Conservation (phyloP, 2,329 filamentous ascomycete species). For the Colletotrichum salicis region DNA sequence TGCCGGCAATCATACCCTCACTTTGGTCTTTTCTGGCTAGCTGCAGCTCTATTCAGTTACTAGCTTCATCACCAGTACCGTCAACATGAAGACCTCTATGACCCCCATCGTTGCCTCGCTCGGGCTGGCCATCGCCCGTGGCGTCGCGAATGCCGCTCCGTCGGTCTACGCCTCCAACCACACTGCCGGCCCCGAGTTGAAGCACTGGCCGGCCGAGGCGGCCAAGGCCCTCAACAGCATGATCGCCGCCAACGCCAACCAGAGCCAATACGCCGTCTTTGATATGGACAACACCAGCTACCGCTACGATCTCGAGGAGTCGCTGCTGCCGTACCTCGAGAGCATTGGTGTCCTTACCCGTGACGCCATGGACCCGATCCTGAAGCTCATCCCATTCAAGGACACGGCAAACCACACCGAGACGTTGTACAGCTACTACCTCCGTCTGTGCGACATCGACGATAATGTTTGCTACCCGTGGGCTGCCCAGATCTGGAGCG, state of each 20-base stretch:
- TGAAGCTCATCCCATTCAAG: slow-evolving; percentile 55
- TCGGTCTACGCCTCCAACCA: slow-evolving; percentile 23
- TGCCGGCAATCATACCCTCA: slow-evolving; percentile 10
- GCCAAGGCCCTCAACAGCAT: slow-evolving; percentile 49
- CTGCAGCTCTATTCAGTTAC: slow-evolving; percentile 7
- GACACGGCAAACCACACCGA: slow-evolving; percentile 51
- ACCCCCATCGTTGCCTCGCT: slow-evolving; percentile 25
- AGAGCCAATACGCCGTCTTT: slow-evolving; percentile 51
- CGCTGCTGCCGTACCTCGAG: slow-evolving; percentile 55
- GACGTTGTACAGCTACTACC: slow-evolving; percentile 57
- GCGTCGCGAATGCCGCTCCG: slow-evolving; percentile 23
- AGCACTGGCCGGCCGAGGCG: slow-evolving; percentile 50
- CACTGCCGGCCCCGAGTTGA: slow-evolving; percentile 36
- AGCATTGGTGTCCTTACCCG: slow-evolving; percentile 52
- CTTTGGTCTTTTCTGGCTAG: slow-evolving; percentile 10
- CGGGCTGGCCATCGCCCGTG: slow-evolving; percentile 25
- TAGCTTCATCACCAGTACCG: slow-evolving; percentile 8
- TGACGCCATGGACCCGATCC: slow-evolving; percentile 51
- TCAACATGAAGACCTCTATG: slow-evolving; percentile 28
- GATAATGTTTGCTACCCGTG: slow-evolving; percentile 55
- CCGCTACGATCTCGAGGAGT: slow-evolving; percentile 55
- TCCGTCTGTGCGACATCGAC: slow-evolving; percentile 54
- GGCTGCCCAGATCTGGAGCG: slow-evolving; percentile 53
- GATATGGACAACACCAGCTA: slow-evolving; percentile 60
- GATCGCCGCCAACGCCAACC: slow-evolving; percentile 51